phyloP scores from a whole-genome alignment of 164 flowering plant genomes.

The Platanus orientalis region DNA sequence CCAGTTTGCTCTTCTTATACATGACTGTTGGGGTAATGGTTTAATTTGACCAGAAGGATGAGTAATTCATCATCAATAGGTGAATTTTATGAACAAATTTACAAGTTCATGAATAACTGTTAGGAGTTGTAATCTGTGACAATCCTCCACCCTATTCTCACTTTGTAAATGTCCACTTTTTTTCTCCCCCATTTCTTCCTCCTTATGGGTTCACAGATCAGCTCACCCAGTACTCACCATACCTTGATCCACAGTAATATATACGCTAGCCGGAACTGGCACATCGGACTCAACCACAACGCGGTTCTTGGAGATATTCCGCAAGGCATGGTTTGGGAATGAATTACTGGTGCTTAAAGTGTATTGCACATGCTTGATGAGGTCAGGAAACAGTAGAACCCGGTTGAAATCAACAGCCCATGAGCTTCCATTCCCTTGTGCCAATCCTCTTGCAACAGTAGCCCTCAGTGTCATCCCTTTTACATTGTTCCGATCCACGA shows the following conservation, averaged over 20 bases:
- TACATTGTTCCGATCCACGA: conserved; percentile 63
- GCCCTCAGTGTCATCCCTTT: conserved; percentile 52
- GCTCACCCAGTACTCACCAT: conserved; percentile 6
- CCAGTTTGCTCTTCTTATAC: too few relatives aligned
- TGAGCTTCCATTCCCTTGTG: conserved; percentile 49
- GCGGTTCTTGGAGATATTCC: conserved; percentile 48
- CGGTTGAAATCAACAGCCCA: conserved; percentile 63
- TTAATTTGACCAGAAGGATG: too few relatives aligned
- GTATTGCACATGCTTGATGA: conserved; percentile 58
- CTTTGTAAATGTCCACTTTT: too few relatives aligned
- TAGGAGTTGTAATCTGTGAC: too few relatives aligned
- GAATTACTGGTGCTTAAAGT: conserved; percentile 28
- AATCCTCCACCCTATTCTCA: too few relatives aligned
- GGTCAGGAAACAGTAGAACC: conserved; percentile 56
- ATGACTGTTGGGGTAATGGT: too few relatives aligned
- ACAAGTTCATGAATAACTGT: too few relatives aligned
- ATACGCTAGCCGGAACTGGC: conserved; percentile 45
- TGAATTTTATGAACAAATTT: too few relatives aligned
- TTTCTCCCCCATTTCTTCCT: background rate
- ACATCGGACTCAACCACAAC: conserved; percentile 60
- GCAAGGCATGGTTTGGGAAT: conserved; percentile 58
- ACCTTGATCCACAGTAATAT: conserved; percentile 64
- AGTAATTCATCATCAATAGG: too few relatives aligned
- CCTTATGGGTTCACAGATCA: background rate
- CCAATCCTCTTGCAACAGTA: conserved; percentile 52